phyloP scores from a whole-genome alignment of 164 flowering plant species.

The Cinnamomum micranthum region DNA sequence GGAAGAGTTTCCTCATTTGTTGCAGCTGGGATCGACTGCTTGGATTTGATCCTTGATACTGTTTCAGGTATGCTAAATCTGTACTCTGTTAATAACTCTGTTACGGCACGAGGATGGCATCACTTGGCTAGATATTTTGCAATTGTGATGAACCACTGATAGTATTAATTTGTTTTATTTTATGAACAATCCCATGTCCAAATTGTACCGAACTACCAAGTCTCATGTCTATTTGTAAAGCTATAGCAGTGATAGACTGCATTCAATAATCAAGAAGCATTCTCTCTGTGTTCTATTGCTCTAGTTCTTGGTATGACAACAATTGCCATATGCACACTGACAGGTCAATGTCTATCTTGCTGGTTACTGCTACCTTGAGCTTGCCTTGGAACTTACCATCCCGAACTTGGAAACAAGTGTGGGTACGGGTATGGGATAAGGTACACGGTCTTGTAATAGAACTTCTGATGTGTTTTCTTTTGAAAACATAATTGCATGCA shows the following conservation, averaged over 20 bases:
- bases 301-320: background rate
- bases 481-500: too few relatives aligned
- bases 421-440: background rate
- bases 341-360: background rate
- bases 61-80: constrained; percentile 50
- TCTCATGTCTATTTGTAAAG: too few relatives aligned
- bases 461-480: background rate
- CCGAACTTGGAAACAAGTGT: background rate
- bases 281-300: background rate
- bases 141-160: background rate
- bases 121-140: background rate
- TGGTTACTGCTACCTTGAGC: background rate
- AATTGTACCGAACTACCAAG: background rate
- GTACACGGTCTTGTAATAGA: background rate
- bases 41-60: constrained; percentile 76
- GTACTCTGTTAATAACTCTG: too few relatives aligned
- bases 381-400: background rate
- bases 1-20: constrained; percentile 62
- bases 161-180: background rate
- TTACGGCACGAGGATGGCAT: background rate
- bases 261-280: background rate
- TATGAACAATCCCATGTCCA: background rate
- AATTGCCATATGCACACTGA: background rate
- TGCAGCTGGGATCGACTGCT: constrained; percentile 83
- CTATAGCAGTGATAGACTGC: background rate